Evolutionary conservation across 257 asterid genomes (phyloP), one percentile per base, ranked within the genome.

Genomic region (Gentiana macrophylla): DNA sequence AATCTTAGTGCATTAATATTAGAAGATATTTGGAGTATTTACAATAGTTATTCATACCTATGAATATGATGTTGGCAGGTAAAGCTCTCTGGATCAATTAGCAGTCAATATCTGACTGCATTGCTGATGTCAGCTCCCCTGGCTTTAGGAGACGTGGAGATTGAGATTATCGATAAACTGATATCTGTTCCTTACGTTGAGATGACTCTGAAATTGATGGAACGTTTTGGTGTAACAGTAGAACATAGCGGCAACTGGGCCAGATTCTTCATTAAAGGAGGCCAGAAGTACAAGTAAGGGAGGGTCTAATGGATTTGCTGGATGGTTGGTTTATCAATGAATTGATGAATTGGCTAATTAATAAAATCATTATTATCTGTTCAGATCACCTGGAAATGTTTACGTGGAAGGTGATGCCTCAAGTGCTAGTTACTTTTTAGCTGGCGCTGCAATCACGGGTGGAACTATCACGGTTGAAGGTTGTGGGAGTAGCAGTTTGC

Each of bases 401-500:
- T 88, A 72, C 49, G 99, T 92, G 8, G 99, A 92, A 83, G 99
- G 97, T 57, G 99, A 92, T 70, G 99, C 99, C 63, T 92, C 97
- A n/a, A 92, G 97, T 58, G 97, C 99, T 62, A 92, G 99, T 70
- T 92, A 92, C 84, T 92, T 92, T 81, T 79, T 92, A 82, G 99
- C 95, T 41, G 99, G 99, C 62, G 99, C 99, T 52, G 97, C 99
- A 59, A 70, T 85, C 65, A 92, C 95, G 1, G 95, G 97, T 62
- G 99, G 99, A 67, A 88, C 97, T 37, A 51, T 76, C 61, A 76
- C 97, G 2, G 99, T 88, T 61, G 95, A 92, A 82, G 99, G 99
- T 50, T 92, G 99, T 56, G 99, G 99, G 67, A 85, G 94, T 46
- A 81, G 89, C 81, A 92, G 99, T 77, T 83, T 92, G 72, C 97